These are phyloP conservation scores for Exophiala oligosperma DNA, from an alignment of 2,329 filamentous ascomycete genomes.

Conservation along the genomic window DNA sequence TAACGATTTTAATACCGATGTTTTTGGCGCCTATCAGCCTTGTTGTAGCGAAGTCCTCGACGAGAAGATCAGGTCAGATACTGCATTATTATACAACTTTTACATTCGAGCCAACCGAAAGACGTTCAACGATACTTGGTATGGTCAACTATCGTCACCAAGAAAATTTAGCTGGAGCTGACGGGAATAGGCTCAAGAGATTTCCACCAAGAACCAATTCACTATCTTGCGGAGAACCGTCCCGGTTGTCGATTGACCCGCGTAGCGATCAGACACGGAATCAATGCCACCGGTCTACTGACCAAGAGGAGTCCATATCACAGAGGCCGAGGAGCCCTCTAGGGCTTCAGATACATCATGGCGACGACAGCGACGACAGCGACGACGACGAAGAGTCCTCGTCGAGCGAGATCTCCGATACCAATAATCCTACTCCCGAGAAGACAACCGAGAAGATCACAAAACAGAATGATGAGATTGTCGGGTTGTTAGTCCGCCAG, in stretches of 20 bases:
- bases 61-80: not conserved
- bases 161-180: not conserved
- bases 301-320: not conserved
- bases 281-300: not conserved
- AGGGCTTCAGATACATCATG: not conserved
- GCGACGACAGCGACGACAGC: too few relatives aligned
- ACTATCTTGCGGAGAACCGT: not conserved
- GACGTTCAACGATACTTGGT: not conserved
- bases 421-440: not conserved
- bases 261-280: not conserved
- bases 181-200: not conserved
- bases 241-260: not conserved
- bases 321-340: not conserved
- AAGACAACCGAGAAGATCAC: not conserved
- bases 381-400: not conserved
- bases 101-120: not conserved
- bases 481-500: not conserved
- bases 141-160: not conserved
- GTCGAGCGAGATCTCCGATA: not conserved
- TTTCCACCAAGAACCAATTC: not conserved
- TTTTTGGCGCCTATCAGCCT: not conserved
- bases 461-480: not conserved
- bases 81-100: not conserved
- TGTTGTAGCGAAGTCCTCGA: not conserved
- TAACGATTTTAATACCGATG: too few relatives aligned